A percentile compares a stretch with the other conserved stretches of the same genome.
These are phyloP conservation scores for Dioszegia crocea DNA, from an alignment of 768 basidiomycete species.

Conservation along the genomic window DNA sequence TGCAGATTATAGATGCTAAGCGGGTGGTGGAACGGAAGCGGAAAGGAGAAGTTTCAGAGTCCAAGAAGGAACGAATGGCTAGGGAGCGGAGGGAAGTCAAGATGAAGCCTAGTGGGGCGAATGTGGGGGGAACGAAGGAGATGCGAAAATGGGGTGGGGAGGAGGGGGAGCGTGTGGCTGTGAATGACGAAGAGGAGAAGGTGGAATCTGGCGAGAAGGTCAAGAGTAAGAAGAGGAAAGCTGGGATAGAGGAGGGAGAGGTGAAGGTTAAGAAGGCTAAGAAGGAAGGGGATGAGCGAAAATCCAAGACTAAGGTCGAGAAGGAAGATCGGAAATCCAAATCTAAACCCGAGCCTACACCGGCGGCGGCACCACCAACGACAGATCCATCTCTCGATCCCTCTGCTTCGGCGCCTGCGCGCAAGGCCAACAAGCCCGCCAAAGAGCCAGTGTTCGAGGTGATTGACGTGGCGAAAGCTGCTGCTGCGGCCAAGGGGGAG, in stretches of 20 bases:
- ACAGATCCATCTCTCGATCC: constrained; percentile 5
- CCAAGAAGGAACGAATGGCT: constrained; percentile 18
- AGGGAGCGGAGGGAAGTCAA: constrained; percentile 28
- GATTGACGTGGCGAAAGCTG: constrained; percentile 20
- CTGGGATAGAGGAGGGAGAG: background rate
- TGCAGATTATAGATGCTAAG: constrained; percentile 45
- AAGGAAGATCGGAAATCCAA: constrained; percentile 1
- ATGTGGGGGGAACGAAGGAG: constrained; percentile 22
- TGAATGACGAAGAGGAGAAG: background rate
- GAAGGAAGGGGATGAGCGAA: constrained; percentile 3
- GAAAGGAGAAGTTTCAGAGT: constrained; percentile 32
- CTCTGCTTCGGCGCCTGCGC: background rate
- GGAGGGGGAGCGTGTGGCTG: background rate
- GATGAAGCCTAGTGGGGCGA: constrained; percentile 36
- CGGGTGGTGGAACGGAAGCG: constrained; percentile 36
- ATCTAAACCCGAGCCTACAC: background rate
- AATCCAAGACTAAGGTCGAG: constrained; percentile 1
- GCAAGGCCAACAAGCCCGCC: constrained; percentile 5
- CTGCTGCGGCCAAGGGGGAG: constrained; percentile 2
- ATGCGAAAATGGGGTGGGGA: constrained; percentile 33
- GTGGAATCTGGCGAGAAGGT: background rate
- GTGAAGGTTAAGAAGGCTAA: constrained; percentile 4
- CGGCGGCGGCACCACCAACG: background rate
- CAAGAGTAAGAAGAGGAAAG: constrained; percentile 2
- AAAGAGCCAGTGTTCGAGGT: constrained; percentile 31